Evolutionary conservation across 441 rosid genomes (phyloP).

Genomic region (Erodium chrysanthum): DNA sequence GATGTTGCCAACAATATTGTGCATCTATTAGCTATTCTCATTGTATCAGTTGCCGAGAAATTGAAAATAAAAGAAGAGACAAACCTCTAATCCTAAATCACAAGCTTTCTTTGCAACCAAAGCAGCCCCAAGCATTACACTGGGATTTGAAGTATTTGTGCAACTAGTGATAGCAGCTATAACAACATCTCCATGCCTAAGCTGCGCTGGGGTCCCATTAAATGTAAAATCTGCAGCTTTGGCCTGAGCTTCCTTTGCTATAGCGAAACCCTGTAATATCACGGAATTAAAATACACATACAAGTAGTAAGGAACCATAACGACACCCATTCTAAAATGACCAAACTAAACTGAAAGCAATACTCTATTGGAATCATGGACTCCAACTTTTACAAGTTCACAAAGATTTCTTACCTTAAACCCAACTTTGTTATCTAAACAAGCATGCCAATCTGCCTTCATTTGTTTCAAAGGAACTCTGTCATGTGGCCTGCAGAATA

Average conservation of each 20-base stretch:
- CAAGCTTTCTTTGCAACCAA: slow-evolving; percentile 89
- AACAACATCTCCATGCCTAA: slow-evolving; percentile 84
- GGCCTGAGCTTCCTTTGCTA: slow-evolving; percentile 67
- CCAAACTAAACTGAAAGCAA: background rate
- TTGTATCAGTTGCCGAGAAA: background rate
- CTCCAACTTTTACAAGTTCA: background rate
- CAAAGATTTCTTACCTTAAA: slow-evolving; percentile 53
- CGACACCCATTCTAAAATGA: background rate
- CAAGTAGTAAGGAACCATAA: background rate
- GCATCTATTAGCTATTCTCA: background rate
- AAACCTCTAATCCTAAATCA: slow-evolving; percentile 67
- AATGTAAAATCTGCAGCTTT: slow-evolving; percentile 64
- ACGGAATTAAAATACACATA: slow-evolving; percentile 5
- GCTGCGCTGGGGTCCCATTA: slow-evolving; percentile 56
- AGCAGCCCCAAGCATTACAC: slow-evolving; percentile 96
- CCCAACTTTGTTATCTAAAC: slow-evolving; percentile 78
- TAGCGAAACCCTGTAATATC: slow-evolving; percentile 63
- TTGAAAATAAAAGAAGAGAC: slow-evolving; percentile 10
- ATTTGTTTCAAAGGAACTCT: slow-evolving; percentile 73
- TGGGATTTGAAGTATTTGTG: slow-evolving; percentile 93
- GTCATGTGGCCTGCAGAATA: slow-evolving; percentile 68
- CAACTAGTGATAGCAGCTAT: slow-evolving; percentile 96
- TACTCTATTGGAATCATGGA: background rate
- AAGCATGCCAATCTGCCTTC: slow-evolving; percentile 92
- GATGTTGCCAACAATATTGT: background rate